Percentiles rank a stretch among this genome's conserved stretches.
phyloP scores from a whole-genome alignment of 331 rosid genomes.

The Spiraea crenata region DNA sequence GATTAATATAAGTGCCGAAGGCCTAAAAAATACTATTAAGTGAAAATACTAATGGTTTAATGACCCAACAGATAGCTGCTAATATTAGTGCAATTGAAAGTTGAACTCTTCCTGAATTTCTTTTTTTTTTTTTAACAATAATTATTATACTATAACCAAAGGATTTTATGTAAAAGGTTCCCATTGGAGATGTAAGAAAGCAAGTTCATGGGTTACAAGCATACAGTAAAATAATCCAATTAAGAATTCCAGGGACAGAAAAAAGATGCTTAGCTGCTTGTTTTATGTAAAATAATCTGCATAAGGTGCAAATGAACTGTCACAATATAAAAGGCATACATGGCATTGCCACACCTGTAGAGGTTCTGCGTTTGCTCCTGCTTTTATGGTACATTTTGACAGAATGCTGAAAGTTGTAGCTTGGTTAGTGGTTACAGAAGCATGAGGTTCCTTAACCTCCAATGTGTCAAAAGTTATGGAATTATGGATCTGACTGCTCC shows the following conservation, averaged over 20 bases:
- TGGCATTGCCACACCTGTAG: background rate
- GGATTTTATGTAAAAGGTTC: background rate
- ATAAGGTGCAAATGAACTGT: background rate
- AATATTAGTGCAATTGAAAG: background rate
- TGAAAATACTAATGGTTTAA: background rate
- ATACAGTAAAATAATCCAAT: background rate
- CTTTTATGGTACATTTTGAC: background rate
- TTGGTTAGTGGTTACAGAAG: background rate
- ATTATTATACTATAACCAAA: background rate
- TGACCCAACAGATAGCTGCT: background rate
- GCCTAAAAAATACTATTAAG: background rate
- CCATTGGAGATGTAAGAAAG: background rate
- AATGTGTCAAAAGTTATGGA: constrained; percentile 11
- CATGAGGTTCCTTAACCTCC: background rate
- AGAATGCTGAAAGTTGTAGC: background rate
- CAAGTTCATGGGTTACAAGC: background rate
- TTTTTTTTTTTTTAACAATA: background rate
- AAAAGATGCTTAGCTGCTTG: background rate
- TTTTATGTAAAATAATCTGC: background rate
- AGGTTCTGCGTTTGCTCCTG: background rate
- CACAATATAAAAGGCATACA: background rate
- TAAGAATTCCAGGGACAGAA: background rate
- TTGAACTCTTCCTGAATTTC: too few relatives aligned
- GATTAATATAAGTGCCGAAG: background rate
- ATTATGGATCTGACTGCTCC: constrained; percentile 21